Conservation (phyloP, 805 yeast genomes). For the Saturnispora mendoncae region DNA sequence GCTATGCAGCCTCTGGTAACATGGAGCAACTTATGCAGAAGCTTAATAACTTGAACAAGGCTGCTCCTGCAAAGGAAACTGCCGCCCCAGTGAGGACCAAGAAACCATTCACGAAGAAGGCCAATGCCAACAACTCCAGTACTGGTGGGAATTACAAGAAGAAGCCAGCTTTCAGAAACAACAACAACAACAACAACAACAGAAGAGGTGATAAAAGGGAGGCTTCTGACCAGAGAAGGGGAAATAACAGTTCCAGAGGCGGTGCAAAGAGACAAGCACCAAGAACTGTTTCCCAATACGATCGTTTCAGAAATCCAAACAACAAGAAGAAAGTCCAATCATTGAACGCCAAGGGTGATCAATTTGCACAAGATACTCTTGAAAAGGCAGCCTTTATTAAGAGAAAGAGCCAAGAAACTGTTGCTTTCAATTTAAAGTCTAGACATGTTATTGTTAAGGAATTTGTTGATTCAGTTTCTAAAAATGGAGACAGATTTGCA, state of each 20-base stretch:
- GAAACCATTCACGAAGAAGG: constrained; percentile 1
- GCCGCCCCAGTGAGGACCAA: not conserved
- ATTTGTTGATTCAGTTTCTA: constrained; percentile 10
- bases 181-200: not conserved
- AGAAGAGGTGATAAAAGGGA: constrained; percentile 5
- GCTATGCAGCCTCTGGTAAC: constrained; percentile 7
- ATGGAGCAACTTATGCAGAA: constrained; percentile 9
- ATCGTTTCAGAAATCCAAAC: constrained; percentile 12
- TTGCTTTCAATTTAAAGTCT: constrained; percentile 1
- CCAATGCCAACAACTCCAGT: not conserved
- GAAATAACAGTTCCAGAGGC: constrained; percentile 1
- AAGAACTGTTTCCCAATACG: constrained; percentile 14
- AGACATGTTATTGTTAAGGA: constrained; percentile 1
- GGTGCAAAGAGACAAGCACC: constrained; percentile 4
- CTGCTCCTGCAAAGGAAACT: constrained; percentile 3
- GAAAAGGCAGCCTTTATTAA: constrained; percentile 12
- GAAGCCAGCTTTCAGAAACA: not conserved
- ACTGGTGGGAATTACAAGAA: not conserved
- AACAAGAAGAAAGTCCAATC: not conserved
- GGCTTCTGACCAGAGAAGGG: no score
- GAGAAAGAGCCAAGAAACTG: constrained; percentile 8
- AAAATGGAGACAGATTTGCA: constrained; percentile 5
- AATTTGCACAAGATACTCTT: constrained; percentile 11
- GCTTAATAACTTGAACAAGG: constrained; percentile 6
- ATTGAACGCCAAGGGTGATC: constrained; percentile 11